Conservation (phyloP, 2,329 filamentous ascomycete genomes). For the Colletotrichum coccodes region DNA sequence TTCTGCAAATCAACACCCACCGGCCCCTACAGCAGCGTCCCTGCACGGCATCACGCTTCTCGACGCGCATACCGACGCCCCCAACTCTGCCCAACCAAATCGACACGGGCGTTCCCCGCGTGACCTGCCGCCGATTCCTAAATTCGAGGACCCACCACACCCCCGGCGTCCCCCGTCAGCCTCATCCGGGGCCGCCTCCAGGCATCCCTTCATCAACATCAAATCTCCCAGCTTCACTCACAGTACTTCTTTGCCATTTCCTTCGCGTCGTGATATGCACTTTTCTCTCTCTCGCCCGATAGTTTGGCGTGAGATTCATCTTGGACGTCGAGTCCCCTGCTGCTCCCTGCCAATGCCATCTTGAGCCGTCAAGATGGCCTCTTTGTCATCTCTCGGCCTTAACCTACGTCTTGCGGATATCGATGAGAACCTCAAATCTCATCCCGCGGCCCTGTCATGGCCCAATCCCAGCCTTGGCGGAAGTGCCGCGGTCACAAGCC, state of each 20-base stretch:
- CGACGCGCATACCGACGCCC: slow-evolving; percentile 32
- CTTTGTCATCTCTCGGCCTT: slow-evolving; percentile 16
- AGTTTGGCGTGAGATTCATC: not conserved
- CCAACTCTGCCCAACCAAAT: slow-evolving; percentile 3
- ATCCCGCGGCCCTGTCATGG: slow-evolving; percentile 11
- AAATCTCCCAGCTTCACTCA: not conserved
- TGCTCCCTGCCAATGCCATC: not conserved
- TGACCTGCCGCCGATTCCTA: slow-evolving; percentile 31
- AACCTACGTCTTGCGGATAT: slow-evolving; percentile 28
- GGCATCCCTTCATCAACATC: slow-evolving; percentile 15
- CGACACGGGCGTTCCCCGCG: slow-evolving; percentile 3
- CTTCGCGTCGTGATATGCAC: not conserved
- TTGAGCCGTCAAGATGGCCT: slow-evolving; percentile 7
- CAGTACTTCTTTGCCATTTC: not conserved
- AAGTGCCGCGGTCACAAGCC: not conserved
- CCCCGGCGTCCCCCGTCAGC: slow-evolving; percentile 11
- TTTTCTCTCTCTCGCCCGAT: not conserved
- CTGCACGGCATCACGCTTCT: slow-evolving; percentile 13
- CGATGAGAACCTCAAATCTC: slow-evolving; percentile 24
- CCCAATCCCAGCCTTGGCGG: not conserved
- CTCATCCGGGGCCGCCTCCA: slow-evolving; percentile 15
- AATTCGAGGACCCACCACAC: slow-evolving; percentile 22
- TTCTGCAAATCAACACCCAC: not conserved
- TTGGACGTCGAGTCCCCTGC: not conserved
- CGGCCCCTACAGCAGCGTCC: not conserved